Conservation (phyloP, 495 filamentous ascomycete genomes). For the Aspergillus baeticus region DNA sequence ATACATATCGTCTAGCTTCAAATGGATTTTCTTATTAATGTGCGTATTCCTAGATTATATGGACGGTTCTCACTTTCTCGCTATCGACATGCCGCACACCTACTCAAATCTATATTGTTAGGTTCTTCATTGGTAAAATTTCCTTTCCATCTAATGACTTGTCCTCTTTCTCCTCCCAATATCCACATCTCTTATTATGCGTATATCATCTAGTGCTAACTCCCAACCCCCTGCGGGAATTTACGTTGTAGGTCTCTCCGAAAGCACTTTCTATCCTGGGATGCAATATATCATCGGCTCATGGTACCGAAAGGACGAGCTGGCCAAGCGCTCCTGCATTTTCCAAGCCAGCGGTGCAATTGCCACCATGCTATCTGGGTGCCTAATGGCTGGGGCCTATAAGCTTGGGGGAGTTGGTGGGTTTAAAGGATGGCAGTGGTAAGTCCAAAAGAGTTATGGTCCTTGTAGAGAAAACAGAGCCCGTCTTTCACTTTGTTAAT, state of each 20-base stretch:
- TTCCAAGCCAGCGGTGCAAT: constrained; percentile 57
- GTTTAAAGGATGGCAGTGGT: constrained; percentile 49
- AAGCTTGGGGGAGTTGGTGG: constrained; percentile 47
- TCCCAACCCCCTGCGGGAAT: too few relatives aligned
- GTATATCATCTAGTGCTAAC: too few relatives aligned
- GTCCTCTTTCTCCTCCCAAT: too few relatives aligned
- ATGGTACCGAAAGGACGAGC: constrained; percentile 54
- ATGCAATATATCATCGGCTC: constrained; percentile 48
- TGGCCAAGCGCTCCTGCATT: constrained; percentile 59
- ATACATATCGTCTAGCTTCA: too few relatives aligned
- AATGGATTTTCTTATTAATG: too few relatives aligned
- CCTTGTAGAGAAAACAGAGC: too few relatives aligned
- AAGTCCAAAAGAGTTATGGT: too few relatives aligned
- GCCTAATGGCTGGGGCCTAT: constrained; percentile 56
- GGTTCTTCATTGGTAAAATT: constrained; percentile 57
- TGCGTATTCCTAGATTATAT: constrained; percentile 41
- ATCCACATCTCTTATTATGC: too few relatives aligned
- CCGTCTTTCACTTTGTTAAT: too few relatives aligned
- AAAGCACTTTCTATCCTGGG: constrained; percentile 46
- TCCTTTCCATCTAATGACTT: constrained; percentile 14
- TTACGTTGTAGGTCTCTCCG: constrained; percentile 33
- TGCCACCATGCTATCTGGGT: constrained; percentile 57
- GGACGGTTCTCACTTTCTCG: constrained; percentile 53
- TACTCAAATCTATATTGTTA: constrained; percentile 53
- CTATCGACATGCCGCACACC: constrained; percentile 45